Percentiles rank a stretch among this genome's conserved stretches.
Conservation (phyloP, 805 yeast genomes). For the Candida quercuum region DNA sequence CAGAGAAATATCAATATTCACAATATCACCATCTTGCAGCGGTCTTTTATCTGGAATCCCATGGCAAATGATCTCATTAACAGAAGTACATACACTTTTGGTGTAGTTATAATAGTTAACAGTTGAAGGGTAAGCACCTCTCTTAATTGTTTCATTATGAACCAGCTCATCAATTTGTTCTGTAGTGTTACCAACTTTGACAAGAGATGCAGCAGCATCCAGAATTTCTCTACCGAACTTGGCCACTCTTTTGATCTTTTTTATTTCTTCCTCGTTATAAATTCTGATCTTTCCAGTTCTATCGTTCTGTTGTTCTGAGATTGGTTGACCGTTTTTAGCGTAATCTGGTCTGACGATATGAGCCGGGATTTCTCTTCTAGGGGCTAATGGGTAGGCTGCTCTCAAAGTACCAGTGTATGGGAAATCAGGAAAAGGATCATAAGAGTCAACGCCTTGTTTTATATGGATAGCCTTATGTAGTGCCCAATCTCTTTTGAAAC, state of each 20-base stretch:
- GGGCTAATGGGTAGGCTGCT: conserved; percentile 77
- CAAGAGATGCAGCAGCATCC: conserved; percentile 79
- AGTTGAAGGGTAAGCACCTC: conserved; percentile 93
- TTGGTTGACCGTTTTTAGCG: conserved; percentile 74
- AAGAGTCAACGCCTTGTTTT: conserved; percentile 52
- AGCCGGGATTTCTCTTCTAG: conserved; percentile 66
- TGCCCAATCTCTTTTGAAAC: conserved; percentile 71
- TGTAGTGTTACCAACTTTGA: conserved; percentile 86
- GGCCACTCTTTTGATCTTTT: conserved; percentile 70
- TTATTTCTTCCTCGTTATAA: conserved; percentile 63
- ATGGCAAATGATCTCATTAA: conserved; percentile 94
- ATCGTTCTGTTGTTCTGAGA: conserved; percentile 68
- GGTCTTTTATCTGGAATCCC: conserved; percentile 93
- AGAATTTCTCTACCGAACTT: conserved; percentile 79
- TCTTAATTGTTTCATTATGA: conserved; percentile 81
- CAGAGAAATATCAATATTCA: conserved; percentile 84
- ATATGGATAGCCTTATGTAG: conserved; percentile 73
- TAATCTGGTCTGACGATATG: conserved; percentile 77
- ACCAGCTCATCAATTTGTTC: conserved; percentile 85
- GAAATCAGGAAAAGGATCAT: conserved; percentile 84
- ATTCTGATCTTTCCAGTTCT: conserved; percentile 61
- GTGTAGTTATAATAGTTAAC: conserved; percentile 92
- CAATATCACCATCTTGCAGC: conserved; percentile 88
- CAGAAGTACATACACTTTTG: conserved; percentile 86
- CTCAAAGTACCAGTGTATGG: conserved; percentile 69